Evolutionary conservation across 495 filamentous ascomycete species (phyloP).

Genomic region (Paragyromitra xinjiangensis): DNA sequence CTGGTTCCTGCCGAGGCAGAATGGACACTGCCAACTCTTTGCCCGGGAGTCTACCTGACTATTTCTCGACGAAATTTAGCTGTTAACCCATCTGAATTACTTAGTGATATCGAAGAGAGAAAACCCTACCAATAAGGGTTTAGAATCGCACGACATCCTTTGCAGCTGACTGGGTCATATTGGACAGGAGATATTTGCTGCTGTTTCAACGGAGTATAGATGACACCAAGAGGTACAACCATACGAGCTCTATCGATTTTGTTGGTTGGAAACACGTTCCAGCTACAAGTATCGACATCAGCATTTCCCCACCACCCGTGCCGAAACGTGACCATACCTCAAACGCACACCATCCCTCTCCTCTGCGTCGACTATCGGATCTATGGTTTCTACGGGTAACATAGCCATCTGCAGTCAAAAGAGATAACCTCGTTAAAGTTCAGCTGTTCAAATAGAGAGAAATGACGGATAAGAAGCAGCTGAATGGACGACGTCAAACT

Average conservation of each 20-base stretch:
- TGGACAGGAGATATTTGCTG: conserved; percentile 89
- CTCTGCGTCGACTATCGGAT: conserved; percentile 67
- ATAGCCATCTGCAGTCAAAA: conserved; percentile 30
- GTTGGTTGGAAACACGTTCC: conserved; percentile 99
- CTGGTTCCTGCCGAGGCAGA: conserved; percentile 92
- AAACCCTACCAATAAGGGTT: conserved; percentile 89
- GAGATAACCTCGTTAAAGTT: neutral
- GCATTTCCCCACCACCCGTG: neutral
- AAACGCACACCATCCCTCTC: conserved; percentile 95
- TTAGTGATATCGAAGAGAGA: neutral
- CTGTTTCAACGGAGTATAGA: conserved; percentile 96
- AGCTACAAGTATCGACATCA: conserved; percentile 59
- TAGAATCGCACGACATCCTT: conserved; percentile 90
- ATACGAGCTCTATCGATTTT: conserved; percentile 88
- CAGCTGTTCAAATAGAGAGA: neutral
- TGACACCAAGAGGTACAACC: conserved; percentile 86
- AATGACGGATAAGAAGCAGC: conserved; percentile 4
- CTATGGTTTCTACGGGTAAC: conserved; percentile 23
- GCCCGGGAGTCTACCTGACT: conserved; percentile 95
- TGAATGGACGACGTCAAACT: conserved; percentile 4
- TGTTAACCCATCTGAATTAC: conserved; percentile 10
- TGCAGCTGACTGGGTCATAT: conserved; percentile 98
- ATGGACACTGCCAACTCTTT: conserved; percentile 96
- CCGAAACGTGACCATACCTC: conserved; percentile 61
- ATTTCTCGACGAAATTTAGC: neutral